A percentile compares a stretch with the other conserved stretches of the same genome.
Conservation (phyloP, 2,329 filamentous ascomycete species). For the Samsoniella hepiali region DNA sequence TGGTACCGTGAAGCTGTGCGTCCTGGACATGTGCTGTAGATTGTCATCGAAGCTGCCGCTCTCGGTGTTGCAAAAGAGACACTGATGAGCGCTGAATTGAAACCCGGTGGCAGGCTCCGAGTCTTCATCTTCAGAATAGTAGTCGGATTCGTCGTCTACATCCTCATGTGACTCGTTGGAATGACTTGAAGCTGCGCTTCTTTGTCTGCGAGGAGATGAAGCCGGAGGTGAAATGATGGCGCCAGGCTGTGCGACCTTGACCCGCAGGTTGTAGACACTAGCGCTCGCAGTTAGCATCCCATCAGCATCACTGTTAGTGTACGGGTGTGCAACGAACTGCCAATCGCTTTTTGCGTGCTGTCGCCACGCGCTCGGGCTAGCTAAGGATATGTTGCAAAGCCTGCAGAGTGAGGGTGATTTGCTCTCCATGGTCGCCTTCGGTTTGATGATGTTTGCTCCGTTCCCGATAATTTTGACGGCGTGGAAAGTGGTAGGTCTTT, state of each 20-base stretch:
- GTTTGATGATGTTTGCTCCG: background rate
- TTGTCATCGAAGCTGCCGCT: constrained; percentile 35
- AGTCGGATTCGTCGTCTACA: background rate
- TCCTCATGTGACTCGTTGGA: background rate
- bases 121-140: background rate
- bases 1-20: constrained; percentile 46
- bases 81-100: constrained; percentile 32
- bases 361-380: constrained; percentile 22
- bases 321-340: constrained; percentile 21
- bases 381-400: constrained; percentile 23
- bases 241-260: constrained; percentile 24
- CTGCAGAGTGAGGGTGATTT: constrained; percentile 24
- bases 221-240: constrained; percentile 19
- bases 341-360: constrained; percentile 26
- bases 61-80: constrained; percentile 41
- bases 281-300: background rate
- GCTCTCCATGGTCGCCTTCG: constrained; percentile 12
- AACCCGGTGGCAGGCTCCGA: background rate
- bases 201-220: constrained; percentile 2
- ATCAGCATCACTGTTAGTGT: background rate
- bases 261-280: constrained; percentile 27
- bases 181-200: background rate
- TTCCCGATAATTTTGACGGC: constrained; percentile 12
- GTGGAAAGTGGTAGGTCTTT: background rate
- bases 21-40: constrained; percentile 46